A percentile compares a stretch with the other conserved stretches of the same genome.
phyloP scores from a whole-genome alignment of 352 stramenopile species.

The Phytophthora quininea region DNA sequence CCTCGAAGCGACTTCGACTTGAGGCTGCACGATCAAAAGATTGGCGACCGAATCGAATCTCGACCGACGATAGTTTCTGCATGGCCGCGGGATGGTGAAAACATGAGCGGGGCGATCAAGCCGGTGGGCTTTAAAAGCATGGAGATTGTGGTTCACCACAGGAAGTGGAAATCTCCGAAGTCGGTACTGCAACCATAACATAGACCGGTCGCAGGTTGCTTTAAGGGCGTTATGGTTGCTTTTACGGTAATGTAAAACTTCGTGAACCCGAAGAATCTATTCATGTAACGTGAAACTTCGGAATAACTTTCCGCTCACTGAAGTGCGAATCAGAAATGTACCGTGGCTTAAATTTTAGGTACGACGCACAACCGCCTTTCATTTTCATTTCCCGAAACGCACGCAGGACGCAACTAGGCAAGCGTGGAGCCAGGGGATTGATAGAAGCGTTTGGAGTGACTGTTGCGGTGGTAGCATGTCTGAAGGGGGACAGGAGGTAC shows the following conservation, averaged over 20 bases:
- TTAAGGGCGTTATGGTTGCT: constrained; percentile 6
- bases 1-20: no score
- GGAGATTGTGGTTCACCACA: no score
- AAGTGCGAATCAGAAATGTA: not conserved
- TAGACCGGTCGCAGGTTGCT: not conserved
- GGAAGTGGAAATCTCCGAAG: no score
- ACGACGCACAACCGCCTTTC: not conserved
- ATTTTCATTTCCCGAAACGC: not conserved
- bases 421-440: not conserved
- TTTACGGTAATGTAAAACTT: constrained; percentile 2
- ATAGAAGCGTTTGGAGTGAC: not conserved
- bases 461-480: constrained; percentile 1
- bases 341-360: not conserved
- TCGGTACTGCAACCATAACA: constrained; percentile 18
- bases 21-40: no score
- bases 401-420: not conserved
- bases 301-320: not conserved
- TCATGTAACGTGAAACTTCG: constrained; percentile 1
- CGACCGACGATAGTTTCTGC: no score
- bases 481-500: not conserved
- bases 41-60: no score
- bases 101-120: no score
- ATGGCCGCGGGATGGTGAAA: no score
- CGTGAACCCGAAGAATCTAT: not conserved
- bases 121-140: no score